phyloP scores from a whole-genome alignment of 2,329 filamentous ascomycete species.

The Colletotrichum musae region DNA sequence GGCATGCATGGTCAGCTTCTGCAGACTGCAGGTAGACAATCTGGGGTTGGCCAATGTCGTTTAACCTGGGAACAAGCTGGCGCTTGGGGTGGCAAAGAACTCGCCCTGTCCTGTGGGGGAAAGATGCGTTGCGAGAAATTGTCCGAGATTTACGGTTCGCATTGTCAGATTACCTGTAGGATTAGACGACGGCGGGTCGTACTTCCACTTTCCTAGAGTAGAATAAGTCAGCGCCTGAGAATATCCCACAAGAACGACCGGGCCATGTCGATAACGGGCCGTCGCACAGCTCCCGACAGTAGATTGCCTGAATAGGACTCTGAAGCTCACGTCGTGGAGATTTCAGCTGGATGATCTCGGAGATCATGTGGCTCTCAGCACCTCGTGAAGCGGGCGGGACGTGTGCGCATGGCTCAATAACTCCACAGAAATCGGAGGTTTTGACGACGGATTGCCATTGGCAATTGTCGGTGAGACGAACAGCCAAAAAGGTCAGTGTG shows the following conservation, averaged over 20 bases:
- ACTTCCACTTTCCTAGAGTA: conserved; percentile 29
- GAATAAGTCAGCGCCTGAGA: not conserved
- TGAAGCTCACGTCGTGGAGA: conserved; percentile 20
- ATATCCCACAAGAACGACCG: conserved; percentile 8
- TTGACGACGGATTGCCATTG: conserved; percentile 13
- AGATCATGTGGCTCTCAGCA: conserved; percentile 23
- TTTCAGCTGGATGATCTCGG: conserved; percentile 20
- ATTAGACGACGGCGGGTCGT: not conserved
- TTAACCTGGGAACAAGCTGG: conserved; percentile 2
- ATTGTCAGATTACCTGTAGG: conserved; percentile 6
- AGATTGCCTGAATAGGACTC: conserved; percentile 19
- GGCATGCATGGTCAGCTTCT: conserved; percentile 10
- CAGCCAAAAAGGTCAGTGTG: conserved; percentile 6
- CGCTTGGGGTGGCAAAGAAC: not conserved
- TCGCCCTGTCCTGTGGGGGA: conserved; percentile 20
- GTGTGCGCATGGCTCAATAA: conserved; percentile 19
- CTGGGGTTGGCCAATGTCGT: conserved; percentile 8
- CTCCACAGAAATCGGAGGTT: conserved; percentile 16
- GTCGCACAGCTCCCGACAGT: conserved; percentile 14
- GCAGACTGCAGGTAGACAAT: conserved; percentile 3
- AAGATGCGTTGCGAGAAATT: conserved; percentile 13
- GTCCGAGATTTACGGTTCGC: conserved; percentile 35
- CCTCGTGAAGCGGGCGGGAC: conserved; percentile 12
- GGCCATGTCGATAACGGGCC: conserved; percentile 11
- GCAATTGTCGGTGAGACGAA: conserved; percentile 10